Evolutionary conservation across 495 filamentous ascomycete species (phyloP).

Genomic region (Hyaloscypha hepaticicola): DNA sequence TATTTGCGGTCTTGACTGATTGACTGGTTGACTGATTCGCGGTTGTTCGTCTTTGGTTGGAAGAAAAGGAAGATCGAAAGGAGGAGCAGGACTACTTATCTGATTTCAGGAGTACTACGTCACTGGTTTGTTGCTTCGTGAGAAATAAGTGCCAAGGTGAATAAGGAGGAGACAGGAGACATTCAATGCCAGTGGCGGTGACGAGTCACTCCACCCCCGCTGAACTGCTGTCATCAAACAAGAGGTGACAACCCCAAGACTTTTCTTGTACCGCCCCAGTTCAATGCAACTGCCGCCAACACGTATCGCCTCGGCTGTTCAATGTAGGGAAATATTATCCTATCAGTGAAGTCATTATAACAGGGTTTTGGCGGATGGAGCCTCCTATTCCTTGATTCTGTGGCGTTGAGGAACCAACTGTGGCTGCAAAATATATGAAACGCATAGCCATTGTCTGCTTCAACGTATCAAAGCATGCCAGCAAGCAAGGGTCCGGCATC

Average conservation of each 20-base stretch:
- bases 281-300: background rate
- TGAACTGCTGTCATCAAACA: too few species aligned
- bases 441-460: background rate
- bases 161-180: background rate
- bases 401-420: conserved; percentile 14
- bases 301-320: background rate
- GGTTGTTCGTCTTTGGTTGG: background rate
- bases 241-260: background rate
- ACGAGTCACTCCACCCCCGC: background rate
- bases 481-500: background rate
- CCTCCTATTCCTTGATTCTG: conserved; percentile 17
- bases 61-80: background rate
- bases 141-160: background rate
- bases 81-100: background rate
- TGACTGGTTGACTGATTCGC: background rate
- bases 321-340: background rate
- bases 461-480: conserved; percentile 8
- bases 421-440: conserved; percentile 23
- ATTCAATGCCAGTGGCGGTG: background rate
- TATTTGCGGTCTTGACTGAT: background rate
- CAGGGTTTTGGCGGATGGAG: background rate
- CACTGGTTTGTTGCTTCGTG: background rate
- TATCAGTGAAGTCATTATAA: conserved; percentile 16
- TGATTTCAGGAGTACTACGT: background rate
- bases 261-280: background rate